Evolutionary conservation across 2,329 filamentous ascomycete species (phyloP), one percentile per base, ranked within the genome.

Genomic region (Aurifilum marmelostoma): DNA sequence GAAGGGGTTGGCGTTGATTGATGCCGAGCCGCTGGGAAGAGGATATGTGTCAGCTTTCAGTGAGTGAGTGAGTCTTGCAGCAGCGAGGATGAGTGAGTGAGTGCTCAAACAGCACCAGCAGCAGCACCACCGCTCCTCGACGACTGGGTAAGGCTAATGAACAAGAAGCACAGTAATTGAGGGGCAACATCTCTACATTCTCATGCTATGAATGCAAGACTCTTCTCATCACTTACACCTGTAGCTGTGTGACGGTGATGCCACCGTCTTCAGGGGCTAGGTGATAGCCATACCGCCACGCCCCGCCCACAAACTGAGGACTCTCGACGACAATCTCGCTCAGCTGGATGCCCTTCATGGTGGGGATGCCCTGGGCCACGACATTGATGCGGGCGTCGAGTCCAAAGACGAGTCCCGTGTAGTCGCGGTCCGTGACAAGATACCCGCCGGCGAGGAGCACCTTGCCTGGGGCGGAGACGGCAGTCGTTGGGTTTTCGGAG

Each of bases 381-480:
- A 90, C 86, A 73, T 89, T 89, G 81, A 92, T 90, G 72, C 90
- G 83, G 59, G 90, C 88, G 75, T 87, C 87, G 68, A 92, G 85
- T 39, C 89, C 89, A 75, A 91, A 86, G 71, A 93, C 86, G 67
- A 93, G 81, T 37, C 91, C 95, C 3, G 92, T 96, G 80, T 97
- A 94, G 71, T 87, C 84, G 71, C 92, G 89, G 82, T 98, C 95
- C 60, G 99, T 89, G 29, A 97, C 95, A 60, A 98, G 89, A 80
- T 98, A 99, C 71, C 96, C 96, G 72, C 96, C 96, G 4, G 95
- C 93, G 66, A 98, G 87, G 73, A 99, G 88, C 71, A 99, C 96
- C 83, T 99, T 99, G 74, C 96, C 96, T 24, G 96, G 96, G 29
- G 96, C 95, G 72, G 96, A 98, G 73, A 97, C 88, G 76, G 90